Conservation (phyloP, 2,329 filamentous ascomycete genomes). For the Aspergillus brasiliensis region DNA sequence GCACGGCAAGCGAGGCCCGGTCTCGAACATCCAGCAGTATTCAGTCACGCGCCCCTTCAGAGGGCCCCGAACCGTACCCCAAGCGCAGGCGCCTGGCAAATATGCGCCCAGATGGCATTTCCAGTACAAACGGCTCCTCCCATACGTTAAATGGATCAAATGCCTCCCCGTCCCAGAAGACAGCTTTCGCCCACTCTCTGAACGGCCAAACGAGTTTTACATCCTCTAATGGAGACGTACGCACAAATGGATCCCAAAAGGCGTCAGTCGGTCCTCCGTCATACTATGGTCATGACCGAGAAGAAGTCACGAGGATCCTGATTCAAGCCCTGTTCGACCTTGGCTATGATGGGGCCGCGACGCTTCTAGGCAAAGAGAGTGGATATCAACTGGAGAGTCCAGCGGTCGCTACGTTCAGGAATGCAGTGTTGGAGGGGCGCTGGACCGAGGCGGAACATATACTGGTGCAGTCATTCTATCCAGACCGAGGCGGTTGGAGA, state of each 20-base stretch:
- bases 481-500: constrained; percentile 49
- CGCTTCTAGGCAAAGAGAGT: constrained; percentile 75
- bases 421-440: constrained; percentile 74
- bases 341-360: constrained; percentile 78
- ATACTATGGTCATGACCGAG: constrained; percentile 85
- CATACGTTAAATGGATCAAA: constrained; percentile 60
- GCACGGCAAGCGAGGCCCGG: constrained; percentile 30
- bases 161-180: constrained; percentile 48
- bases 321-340: constrained; percentile 89
- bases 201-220: constrained; percentile 57
- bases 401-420: constrained; percentile 82
- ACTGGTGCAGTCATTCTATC: constrained; percentile 58
- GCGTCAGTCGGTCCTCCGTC: constrained; percentile 37
- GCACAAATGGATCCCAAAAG: constrained; percentile 44
- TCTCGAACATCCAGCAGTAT: constrained; percentile 27
- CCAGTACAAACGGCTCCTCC: constrained; percentile 58
- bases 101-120: constrained; percentile 66
- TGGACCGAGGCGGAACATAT: constrained; percentile 86
- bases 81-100: constrained; percentile 63
- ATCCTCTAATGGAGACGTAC: constrained; percentile 40
- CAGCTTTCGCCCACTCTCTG: constrained; percentile 49
- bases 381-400: constrained; percentile 84
- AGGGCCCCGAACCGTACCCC: constrained; percentile 41
- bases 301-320: constrained; percentile 88
- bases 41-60: constrained; percentile 29